Conservation (phyloP, 306 rosid species). For the Clitoria ternatea region DNA sequence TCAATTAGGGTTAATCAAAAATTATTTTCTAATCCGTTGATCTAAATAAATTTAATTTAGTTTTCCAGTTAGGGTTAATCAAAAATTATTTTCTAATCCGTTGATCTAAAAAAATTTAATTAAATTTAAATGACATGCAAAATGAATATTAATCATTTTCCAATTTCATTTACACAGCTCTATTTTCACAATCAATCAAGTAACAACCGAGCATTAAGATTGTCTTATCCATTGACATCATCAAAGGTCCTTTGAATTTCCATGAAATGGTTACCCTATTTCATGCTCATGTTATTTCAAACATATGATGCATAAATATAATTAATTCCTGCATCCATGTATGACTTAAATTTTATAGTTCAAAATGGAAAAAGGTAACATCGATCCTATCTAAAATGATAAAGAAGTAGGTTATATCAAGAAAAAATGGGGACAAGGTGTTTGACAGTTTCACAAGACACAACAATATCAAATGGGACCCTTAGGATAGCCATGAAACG, state of each 20-base stretch:
- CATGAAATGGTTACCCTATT: background rate
- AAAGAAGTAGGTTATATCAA: slow-evolving; percentile 9
- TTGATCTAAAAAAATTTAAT: too few species aligned
- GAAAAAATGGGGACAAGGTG: slow-evolving; percentile 5
- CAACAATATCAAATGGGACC: slow-evolving; percentile 30
- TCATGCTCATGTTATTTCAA: background rate
- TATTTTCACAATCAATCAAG: too few species aligned
- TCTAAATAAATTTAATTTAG: too few species aligned
- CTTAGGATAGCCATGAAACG: slow-evolving; percentile 17
- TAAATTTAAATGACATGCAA: too few species aligned
- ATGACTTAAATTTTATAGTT: background rate
- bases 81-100: too few species aligned
- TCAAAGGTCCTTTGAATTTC: background rate
- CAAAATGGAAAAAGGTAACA: background rate
- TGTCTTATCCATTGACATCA: background rate
- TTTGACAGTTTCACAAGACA: slow-evolving; percentile 8
- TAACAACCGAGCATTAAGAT: too few species aligned
- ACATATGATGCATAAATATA: background rate
- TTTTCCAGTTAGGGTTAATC: too few species aligned
- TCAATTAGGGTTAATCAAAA: too few species aligned
- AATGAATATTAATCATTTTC: too few species aligned
- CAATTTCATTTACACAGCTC: too few species aligned
- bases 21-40: too few species aligned
- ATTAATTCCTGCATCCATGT: background rate
- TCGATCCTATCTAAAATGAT: slow-evolving; percentile 4